Conservation (phyloP, 495 filamentous ascomycete species). For the Talaromyces stipitatus region DNA sequence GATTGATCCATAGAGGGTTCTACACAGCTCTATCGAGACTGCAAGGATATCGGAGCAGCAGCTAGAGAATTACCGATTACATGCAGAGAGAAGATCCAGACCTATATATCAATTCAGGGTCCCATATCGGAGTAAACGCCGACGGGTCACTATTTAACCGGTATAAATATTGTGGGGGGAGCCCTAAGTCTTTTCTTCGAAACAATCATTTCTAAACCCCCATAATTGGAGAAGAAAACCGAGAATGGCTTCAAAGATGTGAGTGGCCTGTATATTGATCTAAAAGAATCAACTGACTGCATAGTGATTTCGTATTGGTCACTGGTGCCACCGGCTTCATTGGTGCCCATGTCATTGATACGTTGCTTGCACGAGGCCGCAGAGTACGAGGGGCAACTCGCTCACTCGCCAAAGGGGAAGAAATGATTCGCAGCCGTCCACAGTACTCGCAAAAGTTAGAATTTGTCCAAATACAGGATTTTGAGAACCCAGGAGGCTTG, state of each 20-base stretch:
- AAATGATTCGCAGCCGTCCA: slow-evolving; percentile 22
- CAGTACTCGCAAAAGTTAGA: slow-evolving; percentile 23
- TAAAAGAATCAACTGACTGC: neutral
- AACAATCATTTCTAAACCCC: neutral
- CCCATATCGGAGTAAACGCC: neutral
- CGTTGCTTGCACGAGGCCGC: slow-evolving; percentile 22
- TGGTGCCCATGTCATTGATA: slow-evolving; percentile 32
- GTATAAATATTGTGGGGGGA: neutral
- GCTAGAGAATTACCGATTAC: too few relatives aligned
- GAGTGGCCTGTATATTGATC: neutral
- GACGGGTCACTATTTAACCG: neutral
- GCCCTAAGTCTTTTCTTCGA: neutral
- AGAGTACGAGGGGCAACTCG: slow-evolving; percentile 31
- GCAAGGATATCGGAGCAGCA: too few relatives aligned
- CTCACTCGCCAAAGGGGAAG: slow-evolving; percentile 12
- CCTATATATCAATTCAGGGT: neutral
- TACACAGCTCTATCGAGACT: too few relatives aligned
- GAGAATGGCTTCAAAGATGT: neutral
- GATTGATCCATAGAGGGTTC: too few relatives aligned
- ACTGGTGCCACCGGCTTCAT: slow-evolving; percentile 36
- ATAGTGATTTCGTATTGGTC: slow-evolving; percentile 22
- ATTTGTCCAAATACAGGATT: slow-evolving; percentile 31
- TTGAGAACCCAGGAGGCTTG: slow-evolving; percentile 25
- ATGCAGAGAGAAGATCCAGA: too few relatives aligned
- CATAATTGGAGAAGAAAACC: neutral